Conservation (phyloP, 176 grass and related monocot species). For the Pontederia paniculata region DNA sequence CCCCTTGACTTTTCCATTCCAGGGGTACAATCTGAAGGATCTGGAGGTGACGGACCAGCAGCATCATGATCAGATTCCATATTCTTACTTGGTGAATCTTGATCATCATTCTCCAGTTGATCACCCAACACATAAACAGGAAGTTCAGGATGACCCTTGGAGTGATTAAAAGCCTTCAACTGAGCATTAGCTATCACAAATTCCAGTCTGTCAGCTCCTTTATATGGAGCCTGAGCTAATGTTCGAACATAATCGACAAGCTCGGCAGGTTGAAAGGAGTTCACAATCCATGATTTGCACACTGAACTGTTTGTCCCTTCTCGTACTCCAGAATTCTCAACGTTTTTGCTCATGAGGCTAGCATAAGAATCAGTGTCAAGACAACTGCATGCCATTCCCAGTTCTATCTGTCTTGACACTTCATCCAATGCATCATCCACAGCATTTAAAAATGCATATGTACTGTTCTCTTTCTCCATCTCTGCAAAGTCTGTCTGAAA, state of each 20-base stretch:
- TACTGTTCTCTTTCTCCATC: conserved; percentile 33
- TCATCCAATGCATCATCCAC: conserved; percentile 47
- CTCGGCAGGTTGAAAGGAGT: conserved; percentile 24
- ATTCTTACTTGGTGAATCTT: conserved; percentile 9
- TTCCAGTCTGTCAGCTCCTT: conserved; percentile 42
- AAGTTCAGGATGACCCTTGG: conserved; percentile 38
- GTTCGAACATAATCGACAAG: conserved; percentile 36
- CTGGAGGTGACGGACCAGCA: not conserved
- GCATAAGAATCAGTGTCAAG: not conserved
- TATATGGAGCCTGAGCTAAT: conserved; percentile 39
- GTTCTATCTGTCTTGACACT: conserved; percentile 30
- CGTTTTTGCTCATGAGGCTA: not conserved
- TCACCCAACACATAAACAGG: conserved; percentile 21
- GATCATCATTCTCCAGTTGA: conserved; percentile 14
- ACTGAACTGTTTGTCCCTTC: conserved; percentile 21
- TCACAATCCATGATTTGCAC: conserved; percentile 33
- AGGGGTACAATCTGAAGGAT: conserved; percentile 21
- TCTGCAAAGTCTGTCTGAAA: conserved; percentile 28
- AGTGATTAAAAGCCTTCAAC: conserved; percentile 46
- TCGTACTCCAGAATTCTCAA: conserved; percentile 57
- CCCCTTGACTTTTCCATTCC: conserved; percentile 12
- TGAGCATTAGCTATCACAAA: conserved; percentile 56
- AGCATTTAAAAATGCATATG: conserved; percentile 22
- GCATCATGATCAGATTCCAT: conserved; percentile 2
- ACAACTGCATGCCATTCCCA: conserved; percentile 43